These are phyloP conservation scores for Exophiala bonariae DNA, from an alignment of 2,329 filamentous ascomycete species.

Conservation along the genomic window DNA sequence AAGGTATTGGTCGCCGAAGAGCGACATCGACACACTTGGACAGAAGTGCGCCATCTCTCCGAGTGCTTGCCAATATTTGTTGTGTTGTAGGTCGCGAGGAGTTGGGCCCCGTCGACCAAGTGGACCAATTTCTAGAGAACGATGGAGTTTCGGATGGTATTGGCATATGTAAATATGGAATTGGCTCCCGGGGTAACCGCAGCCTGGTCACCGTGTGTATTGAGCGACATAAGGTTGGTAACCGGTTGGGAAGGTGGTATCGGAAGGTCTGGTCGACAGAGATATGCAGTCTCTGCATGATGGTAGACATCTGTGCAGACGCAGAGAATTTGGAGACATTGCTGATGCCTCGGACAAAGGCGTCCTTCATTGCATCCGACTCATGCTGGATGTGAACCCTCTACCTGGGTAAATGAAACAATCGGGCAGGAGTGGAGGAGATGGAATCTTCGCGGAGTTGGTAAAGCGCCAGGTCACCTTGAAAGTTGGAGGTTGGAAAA, in stretches of 20 bases:
- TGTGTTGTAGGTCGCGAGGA: neutral
- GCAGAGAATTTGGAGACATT: slow-evolving; percentile 19
- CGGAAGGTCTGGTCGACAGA: slow-evolving; percentile 17
- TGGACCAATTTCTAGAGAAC: neutral
- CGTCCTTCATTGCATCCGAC: slow-evolving; percentile 17
- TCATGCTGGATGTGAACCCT: slow-evolving; percentile 1
- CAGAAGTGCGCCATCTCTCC: too few relatives aligned
- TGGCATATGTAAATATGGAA: neutral
- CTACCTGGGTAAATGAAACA: too few relatives aligned
- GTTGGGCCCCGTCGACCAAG: neutral
- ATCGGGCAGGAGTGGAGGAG: too few relatives aligned
- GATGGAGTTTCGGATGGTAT: neutral
- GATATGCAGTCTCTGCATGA: slow-evolving; percentile 14
- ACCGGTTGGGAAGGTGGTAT: slow-evolving; percentile 28
- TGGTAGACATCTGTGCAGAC: slow-evolving; percentile 13
- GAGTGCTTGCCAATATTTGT: neutral
- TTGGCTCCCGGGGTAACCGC: neutral
- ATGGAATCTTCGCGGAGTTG: too few relatives aligned
- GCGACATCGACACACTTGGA: neutral
- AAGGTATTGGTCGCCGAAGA: neutral
- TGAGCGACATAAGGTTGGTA: slow-evolving; percentile 9
- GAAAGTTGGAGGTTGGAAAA: too few relatives aligned
- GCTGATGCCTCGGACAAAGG: slow-evolving; percentile 21
- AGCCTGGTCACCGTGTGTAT: neutral
- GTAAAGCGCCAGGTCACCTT: too few relatives aligned